Base-by-base conservation (phyloP, 192 early-diverging fungal genomes). In the Backusella parvicylindrica region DNA sequence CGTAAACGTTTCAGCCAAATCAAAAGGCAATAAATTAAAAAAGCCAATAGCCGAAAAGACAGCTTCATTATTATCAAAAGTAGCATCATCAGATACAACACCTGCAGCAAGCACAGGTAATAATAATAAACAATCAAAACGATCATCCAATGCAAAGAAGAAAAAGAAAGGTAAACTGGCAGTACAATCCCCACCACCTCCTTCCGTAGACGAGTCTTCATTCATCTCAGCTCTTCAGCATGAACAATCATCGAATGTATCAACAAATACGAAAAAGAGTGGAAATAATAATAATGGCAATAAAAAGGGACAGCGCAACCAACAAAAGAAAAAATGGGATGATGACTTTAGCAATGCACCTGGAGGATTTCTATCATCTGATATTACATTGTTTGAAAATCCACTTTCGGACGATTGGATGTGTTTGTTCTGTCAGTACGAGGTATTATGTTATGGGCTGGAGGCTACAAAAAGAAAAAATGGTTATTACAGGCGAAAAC, bases 361-460 rank as follows among this genome's bases (percentile, higher is more conserved):
- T 28, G 50, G 47, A 18, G 65, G 66, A 28, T 47, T 65, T 68
- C 30, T 68, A 36, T 68, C 65, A 50, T 75, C 74, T 36, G 74
- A 75, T 3, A 33, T 75, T 3, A 49, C 65, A 21, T 30, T 75
- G 4, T 37, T 75, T 36, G 26, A 68, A 11, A 75, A 68, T 38
- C 33, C 43, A n/a, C 50, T 65, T 30, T 38, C 74, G 6, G 50
- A 75, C 64, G 74, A 75, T 63, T 75, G 74, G 74, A 75, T 68
- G 13, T 75, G 74, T 63, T 53, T 75, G 36, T 75, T 75, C 47
- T 75, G 74, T 28, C 74, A 75, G 32, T 75, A 68, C 32, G 74
- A 75, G 31, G 69, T 75, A 23, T 64, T 75, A 0, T 70, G 47
- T 2, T 38, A 70, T 70, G 74, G 74, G 0, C 30, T 68, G 31